These are phyloP conservation scores for Alternaria metachromatica DNA, from an alignment of 2,329 filamentous ascomycete species.

Conservation along the genomic window DNA sequence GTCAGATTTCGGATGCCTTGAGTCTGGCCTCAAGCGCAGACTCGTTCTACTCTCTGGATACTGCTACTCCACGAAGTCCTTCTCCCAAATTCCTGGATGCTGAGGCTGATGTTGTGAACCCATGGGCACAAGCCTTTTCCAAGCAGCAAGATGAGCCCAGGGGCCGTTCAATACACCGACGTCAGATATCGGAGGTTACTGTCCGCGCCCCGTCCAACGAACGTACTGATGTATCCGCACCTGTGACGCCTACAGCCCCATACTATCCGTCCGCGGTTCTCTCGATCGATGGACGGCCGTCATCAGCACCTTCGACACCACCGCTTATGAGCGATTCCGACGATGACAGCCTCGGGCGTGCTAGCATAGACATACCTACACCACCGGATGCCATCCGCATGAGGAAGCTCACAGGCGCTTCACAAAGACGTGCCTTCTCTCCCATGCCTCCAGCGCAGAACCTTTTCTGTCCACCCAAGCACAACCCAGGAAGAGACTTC, in stretches of 20 bases:
- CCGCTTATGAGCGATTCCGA: slow-evolving; percentile 54
- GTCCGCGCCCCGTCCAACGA: slow-evolving; percentile 34
- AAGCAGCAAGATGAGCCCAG: slow-evolving; percentile 24
- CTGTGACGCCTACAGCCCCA: slow-evolving; percentile 31
- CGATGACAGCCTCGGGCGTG: slow-evolving; percentile 51
- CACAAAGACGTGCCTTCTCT: slow-evolving; percentile 65
- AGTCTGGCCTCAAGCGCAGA: slow-evolving; percentile 46
- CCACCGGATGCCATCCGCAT: slow-evolving; percentile 48
- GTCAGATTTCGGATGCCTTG: slow-evolving; percentile 36
- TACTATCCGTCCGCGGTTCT: slow-evolving; percentile 25
- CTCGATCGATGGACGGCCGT: slow-evolving; percentile 29
- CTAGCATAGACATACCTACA: slow-evolving; percentile 49
- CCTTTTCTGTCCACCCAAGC: slow-evolving; percentile 62
- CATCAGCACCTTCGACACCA: slow-evolving; percentile 52
- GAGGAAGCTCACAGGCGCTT: slow-evolving; percentile 58
- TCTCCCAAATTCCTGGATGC: slow-evolving; percentile 43
- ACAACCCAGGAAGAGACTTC: slow-evolving; percentile 46
- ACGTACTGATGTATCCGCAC: slow-evolving; percentile 16
- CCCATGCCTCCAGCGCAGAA: slow-evolving; percentile 73
- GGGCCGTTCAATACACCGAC: slow-evolving; percentile 43
- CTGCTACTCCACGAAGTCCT: slow-evolving; percentile 30
- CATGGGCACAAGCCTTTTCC: slow-evolving; percentile 29
- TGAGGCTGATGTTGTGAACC: slow-evolving; percentile 35
- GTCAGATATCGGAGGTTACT: slow-evolving; percentile 47
- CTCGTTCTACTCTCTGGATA: slow-evolving; percentile 47